Evolutionary conservation across 345 rosid species (phyloP).

Genomic region (Carallia pectinifolia): DNA sequence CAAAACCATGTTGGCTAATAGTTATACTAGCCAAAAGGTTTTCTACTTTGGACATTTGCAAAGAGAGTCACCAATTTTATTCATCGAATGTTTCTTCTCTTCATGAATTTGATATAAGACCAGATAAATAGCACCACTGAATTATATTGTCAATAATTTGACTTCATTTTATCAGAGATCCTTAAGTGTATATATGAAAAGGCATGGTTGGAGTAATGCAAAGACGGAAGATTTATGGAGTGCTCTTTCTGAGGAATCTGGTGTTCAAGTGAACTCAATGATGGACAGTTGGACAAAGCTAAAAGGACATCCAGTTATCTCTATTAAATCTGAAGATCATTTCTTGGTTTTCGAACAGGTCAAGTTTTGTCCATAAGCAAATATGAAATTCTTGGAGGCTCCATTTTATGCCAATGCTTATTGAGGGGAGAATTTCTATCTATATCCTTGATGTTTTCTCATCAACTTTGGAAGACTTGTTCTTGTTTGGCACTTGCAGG

Average conservation of each 20-base stretch:
- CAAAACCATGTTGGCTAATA: too few relatives aligned
- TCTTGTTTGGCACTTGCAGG: constrained; percentile 16
- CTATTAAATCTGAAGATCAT: constrained; percentile 25
- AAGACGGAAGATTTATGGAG: constrained; percentile 42
- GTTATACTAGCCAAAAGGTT: too few relatives aligned
- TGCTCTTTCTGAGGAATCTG: constrained; percentile 33
- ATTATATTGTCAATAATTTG: not conserved
- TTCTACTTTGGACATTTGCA: too few relatives aligned
- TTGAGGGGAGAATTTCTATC: too few relatives aligned
- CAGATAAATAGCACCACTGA: too few relatives aligned
- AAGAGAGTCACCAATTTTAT: too few relatives aligned
- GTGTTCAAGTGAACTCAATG: constrained; percentile 25
- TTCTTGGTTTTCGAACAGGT: constrained; percentile 43
- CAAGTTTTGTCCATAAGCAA: not conserved
- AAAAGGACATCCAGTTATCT: constrained; percentile 41
- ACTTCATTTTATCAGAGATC: constrained; percentile 27
- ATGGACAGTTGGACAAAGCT: constrained; percentile 48
- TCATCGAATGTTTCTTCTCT: too few relatives aligned
- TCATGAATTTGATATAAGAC: too few relatives aligned
- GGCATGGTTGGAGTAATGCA: constrained; percentile 38
- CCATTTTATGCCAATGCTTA: too few relatives aligned
- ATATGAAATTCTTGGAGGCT: not conserved
- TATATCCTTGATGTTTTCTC: not conserved
- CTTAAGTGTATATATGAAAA: constrained; percentile 35
- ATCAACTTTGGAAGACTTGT: not conserved